These are phyloP conservation scores for Catunica adiposa DNA, from an alignment of 2,329 filamentous ascomycete genomes.

Conservation along the genomic window DNA sequence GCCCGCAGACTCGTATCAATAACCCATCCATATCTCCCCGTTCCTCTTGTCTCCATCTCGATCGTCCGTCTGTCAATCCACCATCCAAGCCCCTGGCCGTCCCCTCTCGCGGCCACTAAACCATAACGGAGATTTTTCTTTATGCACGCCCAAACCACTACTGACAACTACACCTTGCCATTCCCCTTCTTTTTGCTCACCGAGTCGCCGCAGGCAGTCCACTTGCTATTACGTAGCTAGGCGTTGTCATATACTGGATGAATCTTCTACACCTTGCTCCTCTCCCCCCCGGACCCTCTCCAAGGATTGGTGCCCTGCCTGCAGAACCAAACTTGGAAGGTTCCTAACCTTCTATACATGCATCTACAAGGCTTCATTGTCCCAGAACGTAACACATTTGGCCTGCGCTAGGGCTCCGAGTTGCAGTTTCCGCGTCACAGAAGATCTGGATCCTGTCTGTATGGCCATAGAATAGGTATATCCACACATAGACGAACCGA, in stretches of 20 bases:
- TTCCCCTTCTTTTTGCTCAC: background rate
- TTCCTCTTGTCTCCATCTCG: constrained; percentile 1
- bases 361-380: background rate
- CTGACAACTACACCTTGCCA: background rate
- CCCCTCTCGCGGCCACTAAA: background rate
- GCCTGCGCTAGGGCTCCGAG: background rate
- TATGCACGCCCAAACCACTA: background rate
- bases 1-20: background rate
- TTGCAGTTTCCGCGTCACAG: background rate
- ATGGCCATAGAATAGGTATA: too few relatives aligned
- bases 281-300: background rate
- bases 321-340: too few relatives aligned
- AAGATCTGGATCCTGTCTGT: too few relatives aligned
- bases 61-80: background rate
- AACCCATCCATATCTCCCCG: background rate
- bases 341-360: background rate
- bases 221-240: too few relatives aligned
- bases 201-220: too few relatives aligned
- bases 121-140: background rate
- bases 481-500: too few relatives aligned
- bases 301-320: too few relatives aligned
- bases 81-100: background rate
- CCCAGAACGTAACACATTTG: too few relatives aligned
- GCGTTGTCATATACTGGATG: too few relatives aligned
- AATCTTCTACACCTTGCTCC: background rate